Evolutionary conservation across 345 rosid genomes (phyloP).

Genomic region (Aquilaria malaccensis): DNA sequence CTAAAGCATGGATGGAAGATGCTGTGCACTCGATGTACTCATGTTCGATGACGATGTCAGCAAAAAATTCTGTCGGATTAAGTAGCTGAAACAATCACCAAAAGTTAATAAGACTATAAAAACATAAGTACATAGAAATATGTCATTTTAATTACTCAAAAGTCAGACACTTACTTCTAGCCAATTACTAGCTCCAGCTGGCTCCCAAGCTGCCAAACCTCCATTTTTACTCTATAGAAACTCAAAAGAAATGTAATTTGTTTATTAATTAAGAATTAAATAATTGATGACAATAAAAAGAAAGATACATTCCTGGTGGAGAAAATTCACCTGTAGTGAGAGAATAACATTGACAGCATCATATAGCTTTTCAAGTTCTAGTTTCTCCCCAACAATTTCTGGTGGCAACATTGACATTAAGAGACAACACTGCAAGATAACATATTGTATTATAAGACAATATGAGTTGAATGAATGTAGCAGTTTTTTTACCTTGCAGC

Average conservation of each 20-base stretch:
- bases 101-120: too few relatives aligned
- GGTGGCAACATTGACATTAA: constrained; percentile 65
- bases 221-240: too few relatives aligned
- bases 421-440: constrained; percentile 43
- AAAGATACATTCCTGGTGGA: too few relatives aligned
- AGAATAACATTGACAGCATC: constrained; percentile 55
- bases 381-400: constrained; percentile 49
- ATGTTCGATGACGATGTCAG: constrained; percentile 26
- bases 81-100: constrained; percentile 23
- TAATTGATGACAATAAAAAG: too few relatives aligned
- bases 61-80: constrained; percentile 43
- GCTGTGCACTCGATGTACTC: constrained; percentile 48
- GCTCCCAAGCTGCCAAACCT: too few relatives aligned
- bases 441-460: neutral
- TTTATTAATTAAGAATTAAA: neutral
- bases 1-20: constrained; percentile 32
- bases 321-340: constrained; percentile 42
- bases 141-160: too few relatives aligned
- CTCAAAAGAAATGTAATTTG: neutral
- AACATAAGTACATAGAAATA: too few relatives aligned
- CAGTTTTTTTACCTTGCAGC: neutral
- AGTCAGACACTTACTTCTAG: too few relatives aligned
- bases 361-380: constrained; percentile 40
- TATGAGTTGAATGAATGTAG: neutral
- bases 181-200: too few relatives aligned